Percentiles rank a stretch among this genome's conserved stretches.
Evolutionary conservation across 352 stramenopile species (phyloP).

Genomic region (Phytophthora citricola): DNA sequence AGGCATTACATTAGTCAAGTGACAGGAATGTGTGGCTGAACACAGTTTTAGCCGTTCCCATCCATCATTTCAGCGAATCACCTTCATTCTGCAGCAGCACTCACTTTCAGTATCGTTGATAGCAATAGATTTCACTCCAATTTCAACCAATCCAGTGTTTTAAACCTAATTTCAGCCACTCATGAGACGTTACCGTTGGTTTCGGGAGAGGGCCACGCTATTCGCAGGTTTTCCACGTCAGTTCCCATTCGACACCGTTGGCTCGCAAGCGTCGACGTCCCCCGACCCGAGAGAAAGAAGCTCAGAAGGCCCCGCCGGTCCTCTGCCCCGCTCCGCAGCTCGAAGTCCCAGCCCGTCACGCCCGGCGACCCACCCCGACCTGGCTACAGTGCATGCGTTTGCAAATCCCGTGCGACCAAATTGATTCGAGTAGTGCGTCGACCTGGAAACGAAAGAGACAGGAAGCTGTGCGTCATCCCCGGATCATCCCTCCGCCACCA

Average conservation of each 20-base stretch:
- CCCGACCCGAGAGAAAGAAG: no score
- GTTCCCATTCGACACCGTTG: slow-evolving; percentile 45
- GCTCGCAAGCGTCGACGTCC: slow-evolving; percentile 35
- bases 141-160: slow-evolving; percentile 10
- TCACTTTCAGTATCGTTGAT: slow-evolving; percentile 2
- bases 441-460: slow-evolving; percentile 85
- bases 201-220: background rate
- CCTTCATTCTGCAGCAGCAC: background rate
- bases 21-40: background rate
- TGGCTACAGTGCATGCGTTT: slow-evolving; percentile 89
- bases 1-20: background rate
- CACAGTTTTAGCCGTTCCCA: background rate
- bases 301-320: background rate
- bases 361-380: slow-evolving; percentile 31
- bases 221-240: slow-evolving; percentile 19
- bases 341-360: slow-evolving; percentile 10
- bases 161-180: slow-evolving; percentile 26
- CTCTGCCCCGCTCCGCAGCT: slow-evolving; percentile 16
- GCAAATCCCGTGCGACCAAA: slow-evolving; percentile 77
- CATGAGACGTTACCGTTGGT: slow-evolving; percentile 6
- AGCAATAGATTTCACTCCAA: background rate
- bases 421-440: slow-evolving; percentile 76
- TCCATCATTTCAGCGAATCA: slow-evolving; percentile 13
- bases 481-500: slow-evolving; percentile 46
- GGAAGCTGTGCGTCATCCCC: slow-evolving; percentile 47